These are phyloP conservation scores for Chlorella sp. DNA, from an alignment of 139 green algal genomes.

Conservation along the genomic window DNA sequence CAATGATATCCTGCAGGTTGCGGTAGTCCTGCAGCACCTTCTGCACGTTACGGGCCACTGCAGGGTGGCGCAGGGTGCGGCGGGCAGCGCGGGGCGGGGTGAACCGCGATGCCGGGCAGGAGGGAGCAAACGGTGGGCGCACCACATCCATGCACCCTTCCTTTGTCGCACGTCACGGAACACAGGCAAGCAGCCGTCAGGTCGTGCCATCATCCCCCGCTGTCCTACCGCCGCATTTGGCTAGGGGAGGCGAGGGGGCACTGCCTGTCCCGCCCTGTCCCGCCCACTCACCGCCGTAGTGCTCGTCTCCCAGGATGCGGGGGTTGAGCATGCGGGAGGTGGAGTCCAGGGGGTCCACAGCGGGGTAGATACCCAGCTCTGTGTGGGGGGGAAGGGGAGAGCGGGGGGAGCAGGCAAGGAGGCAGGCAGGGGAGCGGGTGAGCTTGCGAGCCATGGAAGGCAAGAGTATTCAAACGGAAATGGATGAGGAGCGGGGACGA, in stretches of 20 bases:
- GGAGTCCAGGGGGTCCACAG: slow-evolving; percentile 99
- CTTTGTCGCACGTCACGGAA: too few species aligned
- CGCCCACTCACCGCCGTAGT: slow-evolving; percentile 78
- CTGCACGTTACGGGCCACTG: slow-evolving; percentile 94
- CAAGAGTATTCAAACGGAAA: not conserved
- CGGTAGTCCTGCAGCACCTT: slow-evolving; percentile 98
- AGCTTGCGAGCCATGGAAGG: not conserved
- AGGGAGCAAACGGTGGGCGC: too few species aligned
- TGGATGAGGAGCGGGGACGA: too few species aligned
- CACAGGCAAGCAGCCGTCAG: too few species aligned
- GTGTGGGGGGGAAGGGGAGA: not conserved
- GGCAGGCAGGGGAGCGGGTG: not conserved
- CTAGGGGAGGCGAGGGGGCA: not conserved
- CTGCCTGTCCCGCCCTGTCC: not conserved
- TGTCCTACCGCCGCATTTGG: not conserved
- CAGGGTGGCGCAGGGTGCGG: not conserved
- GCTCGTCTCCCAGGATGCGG: slow-evolving; percentile 94
- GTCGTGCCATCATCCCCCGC: too few species aligned
- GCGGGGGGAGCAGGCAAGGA: not conserved
- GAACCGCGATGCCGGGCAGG: not conserved
- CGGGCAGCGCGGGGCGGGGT: not conserved
- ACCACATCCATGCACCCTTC: not conserved
- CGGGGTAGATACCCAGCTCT: slow-evolving; percentile 99
- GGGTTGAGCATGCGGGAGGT: slow-evolving; percentile 97
- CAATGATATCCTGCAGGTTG: slow-evolving; percentile 99